A percentile compares a stretch with the other conserved stretches of the same genome.
These are phyloP conservation scores for Termitomyces sp. DNA, from an alignment of 768 basidiomycete species.

Conservation along the genomic window DNA sequence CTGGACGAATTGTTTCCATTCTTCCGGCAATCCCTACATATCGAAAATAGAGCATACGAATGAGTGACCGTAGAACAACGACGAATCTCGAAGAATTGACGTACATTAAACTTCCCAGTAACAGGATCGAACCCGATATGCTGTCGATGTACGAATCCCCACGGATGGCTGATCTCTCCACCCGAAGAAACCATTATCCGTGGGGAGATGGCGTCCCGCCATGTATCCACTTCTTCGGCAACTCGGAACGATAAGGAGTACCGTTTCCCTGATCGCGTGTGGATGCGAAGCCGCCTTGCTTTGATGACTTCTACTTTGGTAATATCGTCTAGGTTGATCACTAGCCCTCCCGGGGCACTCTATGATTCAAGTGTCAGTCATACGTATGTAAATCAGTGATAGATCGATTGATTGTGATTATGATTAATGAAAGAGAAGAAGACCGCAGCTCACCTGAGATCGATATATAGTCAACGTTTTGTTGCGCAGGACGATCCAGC, in stretches of 20 bases:
- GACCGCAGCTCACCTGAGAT: conserved; percentile 57
- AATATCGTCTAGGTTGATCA: conserved; percentile 23
- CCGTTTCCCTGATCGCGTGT: conserved; percentile 20
- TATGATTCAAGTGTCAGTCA: conserved; percentile 1
- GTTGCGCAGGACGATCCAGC: conserved; percentile 72
- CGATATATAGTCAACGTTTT: conserved; percentile 67
- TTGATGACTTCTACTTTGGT: conserved; percentile 20
- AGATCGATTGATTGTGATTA: neutral
- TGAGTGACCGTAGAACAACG: neutral
- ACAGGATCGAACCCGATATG: conserved; percentile 32
- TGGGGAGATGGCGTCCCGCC: conserved; percentile 31
- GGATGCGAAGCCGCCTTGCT: conserved; percentile 14
- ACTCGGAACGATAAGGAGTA: conserved; percentile 27
- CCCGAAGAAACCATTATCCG: conserved; percentile 16
- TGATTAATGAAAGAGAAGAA: neutral
- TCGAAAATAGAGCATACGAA: neutral
- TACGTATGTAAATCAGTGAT: neutral
- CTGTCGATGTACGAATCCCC: conserved; percentile 28
- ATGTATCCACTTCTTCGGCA: conserved; percentile 27
- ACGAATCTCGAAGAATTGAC: neutral
- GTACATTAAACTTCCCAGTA: conserved; percentile 25
- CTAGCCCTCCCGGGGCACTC: conserved; percentile 6
- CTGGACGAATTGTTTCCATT: conserved; percentile 19
- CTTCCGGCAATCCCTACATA: conserved; percentile 22
- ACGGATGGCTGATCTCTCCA: conserved; percentile 26